A percentile compares a stretch with the other conserved stretches of the same genome.
Evolutionary conservation across 176 grass and related monocot genomes (phyloP).

Genomic region (Carex pumila): DNA sequence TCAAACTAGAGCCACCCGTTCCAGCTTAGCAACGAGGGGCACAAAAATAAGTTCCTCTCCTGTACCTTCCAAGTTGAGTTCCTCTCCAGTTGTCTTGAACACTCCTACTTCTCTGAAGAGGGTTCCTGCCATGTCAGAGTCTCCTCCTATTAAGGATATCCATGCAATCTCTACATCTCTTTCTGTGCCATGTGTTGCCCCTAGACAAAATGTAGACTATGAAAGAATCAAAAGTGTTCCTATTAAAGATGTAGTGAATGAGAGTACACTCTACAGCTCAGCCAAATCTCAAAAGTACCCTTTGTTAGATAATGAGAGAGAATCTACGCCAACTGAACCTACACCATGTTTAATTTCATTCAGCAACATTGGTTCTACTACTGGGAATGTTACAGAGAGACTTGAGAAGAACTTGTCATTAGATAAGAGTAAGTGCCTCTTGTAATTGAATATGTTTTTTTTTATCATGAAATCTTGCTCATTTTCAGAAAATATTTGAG

Average conservation of each 20-base stretch:
- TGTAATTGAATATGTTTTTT: slow-evolving; percentile 10
- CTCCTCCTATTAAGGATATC: slow-evolving; percentile 46
- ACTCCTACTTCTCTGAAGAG: slow-evolving; percentile 41
- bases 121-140: slow-evolving; percentile 19
- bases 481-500: slow-evolving; percentile 23
- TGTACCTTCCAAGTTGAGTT: slow-evolving; percentile 20
- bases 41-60: slow-evolving; percentile 15
- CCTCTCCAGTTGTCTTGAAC: slow-evolving; percentile 26
- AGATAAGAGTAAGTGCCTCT: slow-evolving; percentile 35
- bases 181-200: slow-evolving; percentile 55
- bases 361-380: slow-evolving; percentile 2
- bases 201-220: slow-evolving; percentile 67
- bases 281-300: slow-evolving; percentile 33
- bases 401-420: slow-evolving; percentile 49
- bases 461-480: not conserved
- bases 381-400: slow-evolving; percentile 43
- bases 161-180: slow-evolving; percentile 37
- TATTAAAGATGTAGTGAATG: slow-evolving; percentile 26
- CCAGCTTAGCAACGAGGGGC: not conserved
- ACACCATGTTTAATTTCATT: slow-evolving; percentile 31
- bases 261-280: slow-evolving; percentile 26
- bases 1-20: not conserved
- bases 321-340: slow-evolving; percentile 28
- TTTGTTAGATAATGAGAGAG: slow-evolving; percentile 33
- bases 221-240: slow-evolving; percentile 16